phyloP scores from a whole-genome alignment of 768 basidiomycete genomes.

The Mycena indigotica region DNA sequence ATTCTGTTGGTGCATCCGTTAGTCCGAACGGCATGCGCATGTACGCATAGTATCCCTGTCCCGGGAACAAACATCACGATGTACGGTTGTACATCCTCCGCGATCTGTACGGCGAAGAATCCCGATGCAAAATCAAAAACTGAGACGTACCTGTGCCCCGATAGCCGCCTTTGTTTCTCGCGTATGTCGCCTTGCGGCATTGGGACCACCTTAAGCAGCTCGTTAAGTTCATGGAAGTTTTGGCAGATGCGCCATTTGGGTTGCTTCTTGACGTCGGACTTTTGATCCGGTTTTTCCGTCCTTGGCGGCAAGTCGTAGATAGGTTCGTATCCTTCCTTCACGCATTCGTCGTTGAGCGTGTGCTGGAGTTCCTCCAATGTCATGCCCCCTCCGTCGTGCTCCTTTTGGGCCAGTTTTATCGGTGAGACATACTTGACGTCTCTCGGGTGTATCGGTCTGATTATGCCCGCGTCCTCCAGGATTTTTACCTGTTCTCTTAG shows the following conservation, averaged over 20 bases:
- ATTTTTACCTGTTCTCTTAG: conserved; percentile 34
- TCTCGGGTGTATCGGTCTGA: conserved; percentile 25
- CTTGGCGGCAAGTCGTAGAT: conserved; percentile 25
- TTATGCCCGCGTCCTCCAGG: conserved; percentile 36
- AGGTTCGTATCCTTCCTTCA: conserved; percentile 24
- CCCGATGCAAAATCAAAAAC: conserved; percentile 41
- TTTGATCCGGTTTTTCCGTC: not conserved
- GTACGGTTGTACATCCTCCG: conserved; percentile 26
- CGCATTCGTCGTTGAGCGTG: conserved; percentile 36
- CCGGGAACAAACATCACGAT: conserved; percentile 40
- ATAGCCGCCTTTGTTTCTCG: conserved; percentile 37
- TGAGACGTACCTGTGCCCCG: conserved; percentile 36
- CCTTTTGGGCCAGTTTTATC: conserved; percentile 38
- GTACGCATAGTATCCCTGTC: conserved; percentile 36
- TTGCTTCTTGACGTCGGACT: not conserved
- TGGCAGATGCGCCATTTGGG: conserved; percentile 42
- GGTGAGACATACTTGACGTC: conserved; percentile 36
- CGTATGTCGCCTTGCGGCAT: conserved; percentile 39
- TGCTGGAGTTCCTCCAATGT: conserved; percentile 35
- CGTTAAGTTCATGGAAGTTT: conserved; percentile 37
- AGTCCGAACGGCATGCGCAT: conserved; percentile 41
- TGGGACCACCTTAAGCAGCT: conserved; percentile 28
- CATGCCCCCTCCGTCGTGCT: conserved; percentile 30
- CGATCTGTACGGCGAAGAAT: conserved; percentile 30
- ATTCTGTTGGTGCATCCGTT: conserved; percentile 38